Evolutionary conservation across 441 rosid genomes (phyloP).

Genomic region (Erodium texanum): DNA sequence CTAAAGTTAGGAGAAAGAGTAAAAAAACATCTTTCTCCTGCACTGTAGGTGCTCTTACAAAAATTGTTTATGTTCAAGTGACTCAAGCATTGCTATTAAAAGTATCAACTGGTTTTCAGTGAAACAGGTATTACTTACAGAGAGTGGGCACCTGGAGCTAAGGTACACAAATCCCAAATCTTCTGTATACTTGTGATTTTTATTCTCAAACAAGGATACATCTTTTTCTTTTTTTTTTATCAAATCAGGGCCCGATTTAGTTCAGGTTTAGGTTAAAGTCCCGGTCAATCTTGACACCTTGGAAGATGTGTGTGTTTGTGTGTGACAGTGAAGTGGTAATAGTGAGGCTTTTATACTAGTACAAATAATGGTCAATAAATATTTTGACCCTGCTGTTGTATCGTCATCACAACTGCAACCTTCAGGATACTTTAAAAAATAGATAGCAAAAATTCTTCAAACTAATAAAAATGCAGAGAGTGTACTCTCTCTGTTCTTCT

Average conservation of each 20-base stretch:
- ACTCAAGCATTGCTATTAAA: constrained; percentile 29
- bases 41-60: no score
- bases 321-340: neutral
- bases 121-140: constrained; percentile 78
- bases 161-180: constrained; percentile 39
- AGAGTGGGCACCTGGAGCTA: constrained; percentile 99
- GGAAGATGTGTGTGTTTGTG: neutral
- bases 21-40: no score
- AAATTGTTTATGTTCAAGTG: constrained; percentile 17
- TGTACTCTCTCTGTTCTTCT: neutral
- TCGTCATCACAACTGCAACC: neutral
- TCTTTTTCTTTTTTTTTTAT: no score
- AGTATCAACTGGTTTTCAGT: constrained; percentile 41
- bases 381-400: neutral
- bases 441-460: neutral
- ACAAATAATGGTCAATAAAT: neutral
- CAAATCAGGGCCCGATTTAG: neutral
- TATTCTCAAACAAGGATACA: neutral
- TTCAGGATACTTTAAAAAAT: neutral
- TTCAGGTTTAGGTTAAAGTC: constrained; percentile 13
- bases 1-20: no score
- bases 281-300: neutral
- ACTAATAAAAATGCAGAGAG: neutral
- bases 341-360: neutral
- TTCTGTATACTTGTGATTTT: neutral